phyloP scores from a whole-genome alignment of 345 rosid genomes.

The Leavenworthia alabamica region DNA sequence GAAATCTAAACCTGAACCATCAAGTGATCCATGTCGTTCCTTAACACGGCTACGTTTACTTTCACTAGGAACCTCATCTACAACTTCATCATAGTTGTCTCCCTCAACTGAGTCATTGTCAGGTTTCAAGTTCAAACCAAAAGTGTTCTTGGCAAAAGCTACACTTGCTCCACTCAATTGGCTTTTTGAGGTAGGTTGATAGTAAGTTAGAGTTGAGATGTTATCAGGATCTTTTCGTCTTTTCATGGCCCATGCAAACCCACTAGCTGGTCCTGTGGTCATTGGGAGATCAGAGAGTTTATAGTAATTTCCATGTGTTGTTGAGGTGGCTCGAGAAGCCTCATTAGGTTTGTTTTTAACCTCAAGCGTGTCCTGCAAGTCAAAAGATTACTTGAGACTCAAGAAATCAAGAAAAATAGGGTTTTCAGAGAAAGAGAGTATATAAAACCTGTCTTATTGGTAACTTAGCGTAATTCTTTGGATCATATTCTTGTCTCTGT shows the following conservation, averaged over 20 bases:
- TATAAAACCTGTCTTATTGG: conserved; percentile 42
- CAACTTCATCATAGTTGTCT: conserved; percentile 3
- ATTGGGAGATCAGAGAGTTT: conserved; percentile 35
- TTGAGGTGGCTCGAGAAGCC: conserved; percentile 23
- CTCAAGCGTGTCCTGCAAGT: conserved; percentile 38
- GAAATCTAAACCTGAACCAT: conserved; percentile 28
- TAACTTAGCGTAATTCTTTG: conserved; percentile 25
- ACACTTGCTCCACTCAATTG: conserved; percentile 41
- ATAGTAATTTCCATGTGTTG: conserved; percentile 35
- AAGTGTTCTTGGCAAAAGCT: conserved; percentile 37
- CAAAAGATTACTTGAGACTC: neutral
- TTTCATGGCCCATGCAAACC: conserved; percentile 51
- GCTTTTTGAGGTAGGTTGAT: conserved; percentile 37
- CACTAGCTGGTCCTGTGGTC: conserved; percentile 39
- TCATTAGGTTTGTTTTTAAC: conserved; percentile 27
- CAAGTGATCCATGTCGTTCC: conserved; percentile 30
- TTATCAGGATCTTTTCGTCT: conserved; percentile 40
- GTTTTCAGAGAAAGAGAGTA: neutral
- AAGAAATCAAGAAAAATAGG: neutral
- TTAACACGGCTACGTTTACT: conserved; percentile 15
- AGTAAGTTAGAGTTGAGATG: conserved; percentile 41
- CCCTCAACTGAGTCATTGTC: conserved; percentile 16
- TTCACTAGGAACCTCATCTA: conserved; percentile 23
- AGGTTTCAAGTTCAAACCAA: conserved; percentile 23
- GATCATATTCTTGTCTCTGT: conserved; percentile 35